Percentiles rank a stretch among this genome's conserved stretches.
Conservation (phyloP, 495 filamentous ascomycete genomes). For the Penicillium egyptiacum region DNA sequence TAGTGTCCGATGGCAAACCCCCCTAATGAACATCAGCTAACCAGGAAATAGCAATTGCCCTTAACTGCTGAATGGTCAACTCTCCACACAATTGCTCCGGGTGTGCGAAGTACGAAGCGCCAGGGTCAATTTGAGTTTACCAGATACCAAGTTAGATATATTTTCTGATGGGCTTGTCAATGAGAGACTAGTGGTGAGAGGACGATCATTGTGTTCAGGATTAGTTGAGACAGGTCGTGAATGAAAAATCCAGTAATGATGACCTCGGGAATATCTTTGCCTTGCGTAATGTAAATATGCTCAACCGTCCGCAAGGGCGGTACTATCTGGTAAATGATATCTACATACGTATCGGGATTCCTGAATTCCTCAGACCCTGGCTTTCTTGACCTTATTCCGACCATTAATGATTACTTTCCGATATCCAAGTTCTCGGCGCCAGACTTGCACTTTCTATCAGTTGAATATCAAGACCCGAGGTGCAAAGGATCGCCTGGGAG, state of each 20-base stretch:
- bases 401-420: not conserved
- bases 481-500: not conserved
- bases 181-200: not conserved
- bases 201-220: not conserved
- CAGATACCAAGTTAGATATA: not conserved
- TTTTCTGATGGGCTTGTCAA: not conserved
- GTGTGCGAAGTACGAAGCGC: not conserved
- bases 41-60: conserved; percentile 24
- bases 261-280: not conserved
- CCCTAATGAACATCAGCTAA: conserved; percentile 5
- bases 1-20: conserved; percentile 8
- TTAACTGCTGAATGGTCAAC: conserved; percentile 19
- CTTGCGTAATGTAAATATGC: not conserved
- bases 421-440: not conserved
- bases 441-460: too few relatives aligned
- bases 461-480: not conserved
- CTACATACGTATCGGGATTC: not conserved
- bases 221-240: not conserved
- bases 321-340: not conserved
- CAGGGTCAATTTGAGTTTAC: not conserved
- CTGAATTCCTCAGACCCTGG: not conserved
- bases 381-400: not conserved
- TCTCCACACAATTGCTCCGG: not conserved
- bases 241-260: not conserved
- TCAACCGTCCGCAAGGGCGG: not conserved